Evolutionary conservation across 2,329 filamentous ascomycete species (phyloP), one percentile per base, ranked within the genome.

Genomic region (Neodidymelliopsis sp.): DNA sequence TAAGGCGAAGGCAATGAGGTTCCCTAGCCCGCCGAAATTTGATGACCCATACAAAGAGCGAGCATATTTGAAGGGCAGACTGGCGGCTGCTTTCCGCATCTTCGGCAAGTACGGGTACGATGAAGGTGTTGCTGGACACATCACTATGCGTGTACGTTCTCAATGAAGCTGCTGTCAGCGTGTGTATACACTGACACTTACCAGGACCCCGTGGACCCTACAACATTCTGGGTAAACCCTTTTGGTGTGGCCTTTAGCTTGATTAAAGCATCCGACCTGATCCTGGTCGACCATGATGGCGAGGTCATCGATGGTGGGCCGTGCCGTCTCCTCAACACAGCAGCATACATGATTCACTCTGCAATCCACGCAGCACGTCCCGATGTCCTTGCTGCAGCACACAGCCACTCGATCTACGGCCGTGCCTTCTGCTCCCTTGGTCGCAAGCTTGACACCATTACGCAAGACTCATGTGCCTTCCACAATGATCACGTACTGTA

Each of bases 191-290:
- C 49, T 59, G 22, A 63, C 20, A 12, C 22, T 19, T 28, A 11
- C 10, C 31, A 71, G 69, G 71, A 87, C 53, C 84, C 84, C 0
- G 78, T 86, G 6, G 79, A 84, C 28, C 80, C 81, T 0, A 69
- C 74, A 4, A 82, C 78, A 0, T 86, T 87, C 72, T 87, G 84
- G 85, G 83, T 88, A 4, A 88, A 88, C 57, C 85, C 85, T 0
- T 85, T 87, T 46, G 84, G 84, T 9, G 77, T 83, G 2, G 78
- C 82, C 2, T 88, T 86, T 71, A 81, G 80, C 5, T 73, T 84
- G 43, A 81, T 89, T 31, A 86, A 83, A 47, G 78, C 80, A 0
- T 85, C 83, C 0, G 85, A 89, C 56, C 77, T 90, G n/a, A 87
- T 89, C 43, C 82, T 81, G 12, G 85, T 89, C 1, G 78, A 86